These are phyloP conservation scores for Pythium utonaiense DNA, from an alignment of 352 stramenopile genomes.

Conservation along the genomic window DNA sequence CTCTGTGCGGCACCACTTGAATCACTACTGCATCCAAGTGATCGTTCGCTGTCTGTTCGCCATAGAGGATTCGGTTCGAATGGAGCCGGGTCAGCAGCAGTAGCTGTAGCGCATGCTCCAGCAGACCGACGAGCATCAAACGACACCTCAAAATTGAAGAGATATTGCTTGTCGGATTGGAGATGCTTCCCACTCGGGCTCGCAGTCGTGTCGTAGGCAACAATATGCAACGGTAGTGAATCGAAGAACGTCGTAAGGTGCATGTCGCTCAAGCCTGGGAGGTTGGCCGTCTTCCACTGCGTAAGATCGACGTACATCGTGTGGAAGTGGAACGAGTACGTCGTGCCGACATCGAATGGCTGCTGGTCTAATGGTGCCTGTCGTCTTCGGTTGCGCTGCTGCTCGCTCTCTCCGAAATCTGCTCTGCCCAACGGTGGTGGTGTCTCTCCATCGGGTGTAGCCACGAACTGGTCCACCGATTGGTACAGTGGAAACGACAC, in stretches of 20 bases:
- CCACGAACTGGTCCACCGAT: slow-evolving; percentile 76
- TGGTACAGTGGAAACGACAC: slow-evolving; percentile 80
- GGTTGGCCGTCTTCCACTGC: slow-evolving; percentile 75
- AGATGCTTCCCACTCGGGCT: slow-evolving; percentile 32
- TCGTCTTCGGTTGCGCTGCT: slow-evolving; percentile 33
- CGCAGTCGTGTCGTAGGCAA: slow-evolving; percentile 56
- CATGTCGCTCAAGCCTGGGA: slow-evolving; percentile 74
- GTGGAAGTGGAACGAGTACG: slow-evolving; percentile 88
- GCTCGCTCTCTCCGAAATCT: slow-evolving; percentile 66
- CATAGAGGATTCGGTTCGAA: slow-evolving; percentile 1
- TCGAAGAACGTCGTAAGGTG: slow-evolving; percentile 77
- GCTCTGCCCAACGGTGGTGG: slow-evolving; percentile 48
- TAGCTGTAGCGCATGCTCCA: not conserved
- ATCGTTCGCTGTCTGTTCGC: slow-evolving; percentile 23
- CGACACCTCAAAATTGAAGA: slow-evolving; percentile 80
- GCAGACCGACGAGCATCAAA: slow-evolving; percentile 26
- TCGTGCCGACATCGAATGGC: slow-evolving; percentile 50
- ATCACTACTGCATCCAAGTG: slow-evolving; percentile 19
- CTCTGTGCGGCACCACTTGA: slow-evolving; percentile 12
- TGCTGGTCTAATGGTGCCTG: slow-evolving; percentile 52
- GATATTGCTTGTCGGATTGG: slow-evolving; percentile 62
- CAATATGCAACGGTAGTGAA: slow-evolving; percentile 59
- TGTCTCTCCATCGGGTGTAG: slow-evolving; percentile 45
- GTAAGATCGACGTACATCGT: slow-evolving; percentile 86
- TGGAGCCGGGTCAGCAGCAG: not conserved